Evolutionary conservation across 202 grass and related monocot species (phyloP), one percentile per base, ranked within the genome.

Genomic region (Saccharum hybrid): DNA sequence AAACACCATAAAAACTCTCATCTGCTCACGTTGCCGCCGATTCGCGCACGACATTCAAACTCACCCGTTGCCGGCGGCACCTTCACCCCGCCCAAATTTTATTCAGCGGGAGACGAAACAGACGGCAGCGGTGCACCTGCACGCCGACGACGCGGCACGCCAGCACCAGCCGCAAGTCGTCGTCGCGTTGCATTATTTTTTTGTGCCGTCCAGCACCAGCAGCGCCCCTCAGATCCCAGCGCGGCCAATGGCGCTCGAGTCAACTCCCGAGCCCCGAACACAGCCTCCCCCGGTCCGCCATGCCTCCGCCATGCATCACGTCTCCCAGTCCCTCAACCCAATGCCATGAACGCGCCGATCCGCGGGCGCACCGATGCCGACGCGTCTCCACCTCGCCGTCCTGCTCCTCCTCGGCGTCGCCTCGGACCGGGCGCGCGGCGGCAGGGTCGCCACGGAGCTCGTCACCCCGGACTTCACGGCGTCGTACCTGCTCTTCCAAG

Each of bases 401-500:
- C 12, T 48, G 7, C 6, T 59, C n/a, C 1, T 74, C 15, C 12
- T 81, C 5, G 22, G 77, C 16, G 36, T 16, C 43, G 30, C 52
- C 51, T 6, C 9, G 5, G 3, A 9, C 26, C 39, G 1, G 5
- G 68, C 10, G 30, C 8, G 41, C 21, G 87, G 82, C 1, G 37
- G 64, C 49, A 85, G 12, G 72, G 30, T 91, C 75, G 60, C 70
- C 37, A 82, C 82, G 61, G 92, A 98, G 79, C 15, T 94, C 39
- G 0, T 98, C 73, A 43, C 72, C 10, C 92, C 95, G 18, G 76
- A 80, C 75, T 94, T 93, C 89, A 2, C 14, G 3, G 90, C 85
- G 63, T 77, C 83, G 0, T 77, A 82, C 77, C 73, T 95, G 3
- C 77, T 93, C 37, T 98, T 90, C 85, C 76, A 90, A 54, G 85